Base-by-base conservation (phyloP, 2,329 filamentous ascomycete species). In the Fusarium tricinctum region DNA sequence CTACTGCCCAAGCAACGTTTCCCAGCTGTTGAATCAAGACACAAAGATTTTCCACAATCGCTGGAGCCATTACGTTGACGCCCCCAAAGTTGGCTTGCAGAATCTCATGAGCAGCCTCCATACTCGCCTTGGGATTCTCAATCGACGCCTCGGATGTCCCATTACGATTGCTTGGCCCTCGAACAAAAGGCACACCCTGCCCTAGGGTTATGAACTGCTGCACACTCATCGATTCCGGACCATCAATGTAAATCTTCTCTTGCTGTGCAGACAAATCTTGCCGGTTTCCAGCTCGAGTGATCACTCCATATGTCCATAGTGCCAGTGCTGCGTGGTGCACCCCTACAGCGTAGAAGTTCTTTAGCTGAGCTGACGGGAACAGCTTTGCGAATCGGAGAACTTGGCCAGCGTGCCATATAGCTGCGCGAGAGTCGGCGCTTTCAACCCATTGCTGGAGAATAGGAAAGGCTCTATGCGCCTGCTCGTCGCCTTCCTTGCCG, bases 371-470 rank as follows among this genome's bases (percentile, higher is more conserved):
- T 3, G 79, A 75, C 0, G 87, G 83, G 47, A 89, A 85, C 47
- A 79, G 63, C 71, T 84, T 86, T 3, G 88, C 89, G 40, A 86
- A 84, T 9, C 88, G 84, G 7, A 92, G 75, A 2, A 91, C 83
- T 75, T 92, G 91, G 0, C 88, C 90, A 2, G 91, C 90, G 68
- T 90, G 88, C 85, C 87, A 92, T 1, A 92, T 74, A 12, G 89
- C 86, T 63, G 86, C 85, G 28, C 89, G 82, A 9, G 88, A 85
- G 22, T 87, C 83, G 2, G 79, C 72, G 39, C 82, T 88, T 33
- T 82, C 81, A 1, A 82, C 83, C 89, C 89, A 91, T 26, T 86
- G 81, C 59, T 86, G 84, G 9, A 91, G 79, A 0, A 83, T 79
- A 0, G 87, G 84, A 64, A 88, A 89, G 15, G 88, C 83, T 8